Evolutionary conservation across 1,284 basidiomycete species (phyloP).

Genomic region (Ceratobasidium sp.): DNA sequence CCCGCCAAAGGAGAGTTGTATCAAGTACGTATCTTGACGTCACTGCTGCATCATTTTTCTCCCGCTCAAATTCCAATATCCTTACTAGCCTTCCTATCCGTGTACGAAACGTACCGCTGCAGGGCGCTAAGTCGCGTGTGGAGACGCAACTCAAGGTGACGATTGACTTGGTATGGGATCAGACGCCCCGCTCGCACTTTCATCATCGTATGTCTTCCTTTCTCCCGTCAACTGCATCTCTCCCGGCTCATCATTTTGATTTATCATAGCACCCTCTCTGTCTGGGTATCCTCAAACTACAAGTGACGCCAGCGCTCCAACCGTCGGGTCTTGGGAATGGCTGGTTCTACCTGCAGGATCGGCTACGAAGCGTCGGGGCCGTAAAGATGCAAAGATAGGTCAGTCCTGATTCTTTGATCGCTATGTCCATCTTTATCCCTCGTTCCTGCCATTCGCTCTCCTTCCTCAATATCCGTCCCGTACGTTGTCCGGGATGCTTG

Average conservation of each 20-base stretch:
- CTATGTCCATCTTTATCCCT: not conserved
- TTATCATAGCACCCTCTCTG: conserved; percentile 42
- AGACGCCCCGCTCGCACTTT: conserved; percentile 48
- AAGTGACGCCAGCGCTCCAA: conserved; percentile 56
- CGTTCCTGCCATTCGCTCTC: not conserved
- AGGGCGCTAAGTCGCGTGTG: conserved; percentile 92
- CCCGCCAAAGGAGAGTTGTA: conserved; percentile 38
- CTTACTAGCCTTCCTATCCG: conserved; percentile 75
- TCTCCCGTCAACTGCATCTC: conserved; percentile 40
- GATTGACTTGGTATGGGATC: conserved; percentile 72
- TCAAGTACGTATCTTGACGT: conserved; percentile 17
- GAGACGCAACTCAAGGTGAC: conserved; percentile 92
- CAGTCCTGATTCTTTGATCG: conserved; percentile 58
- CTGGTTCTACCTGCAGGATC: conserved; percentile 82
- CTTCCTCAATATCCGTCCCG: not conserved
- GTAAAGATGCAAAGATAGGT: conserved; percentile 91
- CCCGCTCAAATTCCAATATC: not conserved
- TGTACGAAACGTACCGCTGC: conserved; percentile 85
- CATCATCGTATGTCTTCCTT: conserved; percentile 49
- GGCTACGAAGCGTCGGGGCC: conserved; percentile 83
- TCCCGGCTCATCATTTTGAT: not conserved
- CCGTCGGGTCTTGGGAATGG: conserved; percentile 86
- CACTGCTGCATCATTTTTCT: not conserved
- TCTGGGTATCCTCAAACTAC: conserved; percentile 26
- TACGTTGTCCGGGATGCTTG: conserved; percentile 4